Conservation (phyloP, 108 stramenopile species). For the Aurantiochytrium sp. region DNA sequence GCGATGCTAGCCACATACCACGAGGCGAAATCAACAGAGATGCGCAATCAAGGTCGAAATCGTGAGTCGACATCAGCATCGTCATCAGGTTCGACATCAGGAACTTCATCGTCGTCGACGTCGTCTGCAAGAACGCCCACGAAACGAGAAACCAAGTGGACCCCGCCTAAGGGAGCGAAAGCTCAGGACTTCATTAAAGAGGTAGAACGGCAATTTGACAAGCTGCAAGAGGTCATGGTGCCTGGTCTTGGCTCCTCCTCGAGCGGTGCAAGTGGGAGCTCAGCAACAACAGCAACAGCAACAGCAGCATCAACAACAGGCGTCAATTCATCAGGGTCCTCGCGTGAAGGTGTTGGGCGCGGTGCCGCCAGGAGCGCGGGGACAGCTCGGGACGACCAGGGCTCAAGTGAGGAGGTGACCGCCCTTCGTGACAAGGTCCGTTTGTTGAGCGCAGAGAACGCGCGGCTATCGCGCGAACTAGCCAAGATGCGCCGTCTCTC, state of each 20-base stretch:
- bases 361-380: too few species aligned
- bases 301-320: too few species aligned
- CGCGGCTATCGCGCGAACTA: background rate
- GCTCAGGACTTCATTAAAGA: background rate
- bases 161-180: background rate
- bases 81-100: background rate
- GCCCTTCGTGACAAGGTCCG: background rate
- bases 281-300: too few species aligned
- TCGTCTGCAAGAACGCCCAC: background rate
- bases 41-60: background rate
- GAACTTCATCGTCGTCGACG: background rate
- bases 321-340: too few species aligned
- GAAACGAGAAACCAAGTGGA: background rate
- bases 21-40: background rate
- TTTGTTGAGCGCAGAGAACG: background rate
- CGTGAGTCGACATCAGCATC: background rate
- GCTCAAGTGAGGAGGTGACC: background rate
- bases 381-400: too few species aligned
- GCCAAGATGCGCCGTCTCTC: background rate
- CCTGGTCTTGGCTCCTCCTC: background rate
- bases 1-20: background rate
- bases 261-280: too few species aligned
- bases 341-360: too few species aligned
- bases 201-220: background rate
- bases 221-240: background rate